Conservation (phyloP, 1,139 yeast genomes). For the Nematodospora anomalae region DNA sequence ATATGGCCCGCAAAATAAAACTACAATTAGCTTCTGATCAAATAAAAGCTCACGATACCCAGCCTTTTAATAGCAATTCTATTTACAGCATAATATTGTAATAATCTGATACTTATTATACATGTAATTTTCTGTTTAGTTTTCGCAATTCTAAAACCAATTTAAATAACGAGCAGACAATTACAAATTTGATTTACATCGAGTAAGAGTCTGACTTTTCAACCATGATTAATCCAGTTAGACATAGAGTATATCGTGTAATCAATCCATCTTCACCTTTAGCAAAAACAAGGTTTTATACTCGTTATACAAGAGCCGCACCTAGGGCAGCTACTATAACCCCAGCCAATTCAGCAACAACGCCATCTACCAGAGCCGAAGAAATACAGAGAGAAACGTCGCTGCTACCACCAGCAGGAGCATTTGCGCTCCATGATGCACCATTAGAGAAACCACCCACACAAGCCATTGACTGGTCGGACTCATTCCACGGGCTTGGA, state of each 20-base stretch:
- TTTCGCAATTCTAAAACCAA: no score
- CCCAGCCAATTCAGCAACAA: constrained; percentile 2
- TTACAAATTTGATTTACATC: no score
- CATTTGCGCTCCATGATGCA: constrained; percentile 21
- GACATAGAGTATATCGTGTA: no score
- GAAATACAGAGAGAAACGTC: background rate
- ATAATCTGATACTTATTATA: no score
- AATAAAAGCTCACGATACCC: no score
- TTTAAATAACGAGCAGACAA: no score
- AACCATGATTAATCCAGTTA: constrained; percentile 5
- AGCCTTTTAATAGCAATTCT: no score
- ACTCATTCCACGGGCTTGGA: constrained; percentile 82
- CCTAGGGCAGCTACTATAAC: constrained; percentile 4
- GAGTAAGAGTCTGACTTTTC: no score
- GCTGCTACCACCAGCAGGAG: background rate
- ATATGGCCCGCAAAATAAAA: no score
- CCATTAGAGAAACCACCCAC: constrained; percentile 9
- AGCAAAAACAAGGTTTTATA: constrained; percentile 5
- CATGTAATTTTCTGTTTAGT: no score
- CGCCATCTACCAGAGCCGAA: constrained; percentile 6
- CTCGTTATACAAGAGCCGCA: constrained; percentile 7
- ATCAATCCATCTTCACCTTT: constrained; percentile 1
- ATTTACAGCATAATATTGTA: no score
- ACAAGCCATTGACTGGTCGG: constrained; percentile 58
- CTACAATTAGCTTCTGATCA: no score